phyloP scores from a whole-genome alignment of 1,139 yeast species.

The Yamadazyma atlantica region DNA sequence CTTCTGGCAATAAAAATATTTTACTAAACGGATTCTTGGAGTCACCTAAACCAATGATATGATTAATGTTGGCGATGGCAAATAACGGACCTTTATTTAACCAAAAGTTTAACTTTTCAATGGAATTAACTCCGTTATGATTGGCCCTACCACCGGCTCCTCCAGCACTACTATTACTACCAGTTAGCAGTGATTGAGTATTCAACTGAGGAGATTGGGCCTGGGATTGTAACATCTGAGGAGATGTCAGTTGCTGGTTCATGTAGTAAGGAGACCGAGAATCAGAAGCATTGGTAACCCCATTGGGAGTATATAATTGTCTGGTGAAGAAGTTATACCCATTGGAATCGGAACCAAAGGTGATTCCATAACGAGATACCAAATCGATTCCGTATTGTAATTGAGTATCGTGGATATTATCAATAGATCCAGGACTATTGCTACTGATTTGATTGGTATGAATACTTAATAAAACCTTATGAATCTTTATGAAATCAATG shows the following conservation, averaged over 20 bases:
- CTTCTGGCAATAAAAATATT: constrained; percentile 67
- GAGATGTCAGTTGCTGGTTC: constrained; percentile 20
- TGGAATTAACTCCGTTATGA: constrained; percentile 30
- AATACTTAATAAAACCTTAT: constrained; percentile 56
- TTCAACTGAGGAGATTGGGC: neutral
- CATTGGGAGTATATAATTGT: constrained; percentile 43
- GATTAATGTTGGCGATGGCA: constrained; percentile 73
- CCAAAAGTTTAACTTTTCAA: constrained; percentile 69
- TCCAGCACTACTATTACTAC: neutral
- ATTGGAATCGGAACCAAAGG: constrained; percentile 66
- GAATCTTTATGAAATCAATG: constrained; percentile 65
- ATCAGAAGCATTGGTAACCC: constrained; percentile 26
- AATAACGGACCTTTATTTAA: constrained; percentile 72
- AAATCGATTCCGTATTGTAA: constrained; percentile 58
- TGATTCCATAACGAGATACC: constrained; percentile 66
- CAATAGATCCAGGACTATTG: constrained; percentile 28
- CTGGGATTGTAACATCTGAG: constrained; percentile 6
- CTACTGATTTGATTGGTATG: constrained; percentile 43
- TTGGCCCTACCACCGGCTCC: too few relatives aligned
- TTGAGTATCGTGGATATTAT: constrained; percentile 41
- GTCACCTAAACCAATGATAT: constrained; percentile 75
- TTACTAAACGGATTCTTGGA: constrained; percentile 73
- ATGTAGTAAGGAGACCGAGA: constrained; percentile 35
- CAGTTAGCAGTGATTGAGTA: neutral
- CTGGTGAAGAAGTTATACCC: constrained; percentile 64